phyloP scores from a whole-genome alignment of 2,329 filamentous ascomycete genomes.

The Lecanicillium sp. region DNA sequence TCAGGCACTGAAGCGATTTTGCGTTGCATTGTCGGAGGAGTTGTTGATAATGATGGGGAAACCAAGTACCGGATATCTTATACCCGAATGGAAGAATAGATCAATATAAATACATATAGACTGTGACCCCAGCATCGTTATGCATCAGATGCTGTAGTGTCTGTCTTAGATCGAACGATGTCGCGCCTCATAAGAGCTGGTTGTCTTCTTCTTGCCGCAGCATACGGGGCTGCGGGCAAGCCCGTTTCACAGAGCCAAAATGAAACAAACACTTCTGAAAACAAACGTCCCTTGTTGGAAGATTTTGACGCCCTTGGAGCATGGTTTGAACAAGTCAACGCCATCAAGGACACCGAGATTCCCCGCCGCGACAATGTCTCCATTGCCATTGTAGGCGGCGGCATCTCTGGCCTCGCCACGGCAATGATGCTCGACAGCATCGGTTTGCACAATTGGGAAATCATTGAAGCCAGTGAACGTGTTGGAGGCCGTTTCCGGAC shows the following conservation, averaged over 20 bases:
- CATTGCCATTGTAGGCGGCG: slow-evolving; percentile 27
- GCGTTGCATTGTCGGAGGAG: too few relatives aligned
- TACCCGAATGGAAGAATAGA: too few relatives aligned
- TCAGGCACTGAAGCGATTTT: too few relatives aligned
- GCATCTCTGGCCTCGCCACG: slow-evolving; percentile 20
- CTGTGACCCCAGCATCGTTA: too few relatives aligned
- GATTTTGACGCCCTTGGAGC: slow-evolving; percentile 25
- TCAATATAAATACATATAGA: too few relatives aligned
- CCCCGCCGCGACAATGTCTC: slow-evolving; percentile 13
- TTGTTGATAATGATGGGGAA: too few relatives aligned
- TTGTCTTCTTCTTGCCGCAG: too few relatives aligned
- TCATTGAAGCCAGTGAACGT: slow-evolving; percentile 31
- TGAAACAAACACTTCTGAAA: not conserved
- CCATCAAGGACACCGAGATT: slow-evolving; percentile 20
- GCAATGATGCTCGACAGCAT: slow-evolving; percentile 31
- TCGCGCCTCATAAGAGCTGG: too few relatives aligned
- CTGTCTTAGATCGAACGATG: too few relatives aligned
- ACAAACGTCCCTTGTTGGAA: slow-evolving; percentile 4
- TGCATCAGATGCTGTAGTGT: too few relatives aligned
- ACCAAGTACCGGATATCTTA: too few relatives aligned
- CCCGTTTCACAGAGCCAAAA: not conserved
- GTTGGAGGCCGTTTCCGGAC: slow-evolving; percentile 35
- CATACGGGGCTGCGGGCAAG: not conserved
- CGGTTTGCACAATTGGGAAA: slow-evolving; percentile 35
- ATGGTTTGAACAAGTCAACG: slow-evolving; percentile 30